Percentiles rank a stretch among this genome's conserved stretches.
These are phyloP conservation scores for Trypanosoma congolense DNA, from an alignment of 208 protist genomes.

Conservation along the genomic window DNA sequence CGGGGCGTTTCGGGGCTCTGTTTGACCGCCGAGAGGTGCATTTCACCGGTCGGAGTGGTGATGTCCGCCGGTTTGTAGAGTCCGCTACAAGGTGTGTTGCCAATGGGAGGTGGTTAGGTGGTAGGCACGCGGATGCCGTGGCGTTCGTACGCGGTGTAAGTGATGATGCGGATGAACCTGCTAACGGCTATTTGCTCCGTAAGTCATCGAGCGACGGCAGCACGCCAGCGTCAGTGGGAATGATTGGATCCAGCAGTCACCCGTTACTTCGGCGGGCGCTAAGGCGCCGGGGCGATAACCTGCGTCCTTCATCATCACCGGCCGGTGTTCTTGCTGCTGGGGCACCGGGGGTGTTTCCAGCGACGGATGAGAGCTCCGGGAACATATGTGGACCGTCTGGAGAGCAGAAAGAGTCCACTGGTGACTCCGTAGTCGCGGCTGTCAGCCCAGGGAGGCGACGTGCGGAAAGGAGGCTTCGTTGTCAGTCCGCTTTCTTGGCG, in stretches of 20 bases:
- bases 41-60: slow-evolving; percentile 15
- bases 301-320: neutral
- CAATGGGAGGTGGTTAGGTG: slow-evolving; percentile 1
- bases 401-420: no score
- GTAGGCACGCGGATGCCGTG: slow-evolving; percentile 1
- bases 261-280: neutral
- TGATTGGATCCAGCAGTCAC: neutral
- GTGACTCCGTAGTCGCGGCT: no score
- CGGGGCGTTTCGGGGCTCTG: slow-evolving; percentile 10
- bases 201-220: neutral
- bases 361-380: neutral
- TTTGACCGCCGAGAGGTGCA: slow-evolving; percentile 24
- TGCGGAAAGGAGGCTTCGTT: slow-evolving; percentile 15
- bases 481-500: slow-evolving; percentile 14
- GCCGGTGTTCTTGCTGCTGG: neutral
- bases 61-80: slow-evolving; percentile 22
- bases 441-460: neutral
- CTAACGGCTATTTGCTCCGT: neutral
- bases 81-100: slow-evolving; percentile 10
- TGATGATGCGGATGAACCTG: neutral
- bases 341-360: no score
- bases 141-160: slow-evolving; percentile 11
- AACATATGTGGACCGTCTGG: no score
- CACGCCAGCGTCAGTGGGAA: neutral
- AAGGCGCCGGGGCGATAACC: neutral